Evolutionary conservation across 805 yeast species (phyloP).

Genomic region (Saturnispora kantuleensis): DNA sequence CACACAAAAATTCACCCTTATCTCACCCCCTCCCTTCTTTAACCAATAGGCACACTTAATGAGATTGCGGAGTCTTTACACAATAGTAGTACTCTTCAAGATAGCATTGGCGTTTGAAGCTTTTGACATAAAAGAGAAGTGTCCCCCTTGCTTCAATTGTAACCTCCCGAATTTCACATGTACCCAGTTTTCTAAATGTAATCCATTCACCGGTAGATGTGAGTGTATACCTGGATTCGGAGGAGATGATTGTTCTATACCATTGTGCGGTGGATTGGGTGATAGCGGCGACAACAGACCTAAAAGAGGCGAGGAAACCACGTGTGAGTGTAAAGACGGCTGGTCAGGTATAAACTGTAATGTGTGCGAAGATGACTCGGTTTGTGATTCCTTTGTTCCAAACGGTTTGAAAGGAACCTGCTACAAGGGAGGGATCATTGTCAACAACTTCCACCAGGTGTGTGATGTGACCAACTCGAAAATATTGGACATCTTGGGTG

Average conservation of each 20-base stretch:
- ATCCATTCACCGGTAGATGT: constrained; percentile 81
- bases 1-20: no score
- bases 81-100: no score
- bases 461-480: constrained; percentile 91
- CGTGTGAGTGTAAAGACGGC: constrained; percentile 72
- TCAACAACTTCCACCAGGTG: constrained; percentile 75
- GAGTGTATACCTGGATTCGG: constrained; percentile 91
- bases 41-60: neutral
- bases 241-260: constrained; percentile 83
- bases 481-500: constrained; percentile 69
- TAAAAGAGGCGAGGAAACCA: constrained; percentile 36
- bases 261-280: constrained; percentile 74
- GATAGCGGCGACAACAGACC: constrained; percentile 57
- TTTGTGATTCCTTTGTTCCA: constrained; percentile 84
- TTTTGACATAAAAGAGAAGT: constrained; percentile 29
- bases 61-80: no score
- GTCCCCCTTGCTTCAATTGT: constrained; percentile 95
- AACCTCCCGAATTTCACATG: constrained; percentile 85
- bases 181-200: constrained; percentile 83
- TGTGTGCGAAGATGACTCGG: constrained; percentile 60
- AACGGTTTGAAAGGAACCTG: constrained; percentile 78
- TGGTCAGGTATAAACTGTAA: constrained; percentile 96
- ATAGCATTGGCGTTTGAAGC: neutral
- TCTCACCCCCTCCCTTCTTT: neutral
- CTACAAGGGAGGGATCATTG: constrained; percentile 74